Percentiles rank a stretch among this genome's conserved stretches.
Conservation (phyloP, 2,329 filamentous ascomycete genomes). For the Fusarium miscanthi region DNA sequence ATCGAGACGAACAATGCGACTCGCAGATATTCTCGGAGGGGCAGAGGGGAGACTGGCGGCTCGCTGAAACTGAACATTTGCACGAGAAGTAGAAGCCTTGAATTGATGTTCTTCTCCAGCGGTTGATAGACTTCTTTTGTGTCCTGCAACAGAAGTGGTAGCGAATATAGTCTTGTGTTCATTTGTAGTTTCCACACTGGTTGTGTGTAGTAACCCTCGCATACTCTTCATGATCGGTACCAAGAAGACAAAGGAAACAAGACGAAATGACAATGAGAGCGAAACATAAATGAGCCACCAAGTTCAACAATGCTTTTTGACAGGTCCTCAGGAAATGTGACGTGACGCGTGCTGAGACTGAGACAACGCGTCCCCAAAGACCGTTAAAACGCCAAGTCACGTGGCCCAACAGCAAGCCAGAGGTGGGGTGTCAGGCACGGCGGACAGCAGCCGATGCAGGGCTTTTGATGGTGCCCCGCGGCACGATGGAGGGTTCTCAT, state of each 20-base stretch:
- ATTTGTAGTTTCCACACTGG: constrained; percentile 61
- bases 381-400: constrained; percentile 18
- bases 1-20: constrained; percentile 57
- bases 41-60: constrained; percentile 48
- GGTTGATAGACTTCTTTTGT: constrained; percentile 57
- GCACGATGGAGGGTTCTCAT: constrained; percentile 32
- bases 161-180: constrained; percentile 53
- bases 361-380: constrained; percentile 11
- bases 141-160: constrained; percentile 57
- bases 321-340: not conserved
- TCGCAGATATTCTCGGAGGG: constrained; percentile 52
- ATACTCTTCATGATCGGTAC: constrained; percentile 53
- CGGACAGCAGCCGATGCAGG: constrained; percentile 49
- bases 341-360: constrained; percentile 23
- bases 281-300: not conserved
- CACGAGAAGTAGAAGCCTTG: not conserved
- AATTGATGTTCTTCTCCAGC: constrained; percentile 25
- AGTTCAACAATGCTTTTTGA: not conserved
- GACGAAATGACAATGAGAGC: not conserved
- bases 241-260: not conserved
- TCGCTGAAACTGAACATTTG: constrained; percentile 49
- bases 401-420: constrained; percentile 43
- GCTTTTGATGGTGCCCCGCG: constrained; percentile 48
- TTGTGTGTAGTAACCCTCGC: constrained; percentile 59
- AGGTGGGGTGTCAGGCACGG: constrained; percentile 44